Conservation (phyloP, 2,329 filamentous ascomycete genomes). For the Verticillium dahliae region DNA sequence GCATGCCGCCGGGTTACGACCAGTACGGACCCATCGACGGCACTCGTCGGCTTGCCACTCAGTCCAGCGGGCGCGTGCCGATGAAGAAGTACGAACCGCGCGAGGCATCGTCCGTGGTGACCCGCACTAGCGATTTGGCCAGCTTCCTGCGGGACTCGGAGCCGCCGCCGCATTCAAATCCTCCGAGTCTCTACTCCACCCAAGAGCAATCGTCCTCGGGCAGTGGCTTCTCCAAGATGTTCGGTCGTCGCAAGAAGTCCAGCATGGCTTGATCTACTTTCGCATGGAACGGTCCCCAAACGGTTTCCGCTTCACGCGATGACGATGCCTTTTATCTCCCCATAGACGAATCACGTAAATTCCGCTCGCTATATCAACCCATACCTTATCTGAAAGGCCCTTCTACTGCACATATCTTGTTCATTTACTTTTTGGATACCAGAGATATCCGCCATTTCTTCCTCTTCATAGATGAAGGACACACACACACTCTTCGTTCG, state of each 20-base stretch:
- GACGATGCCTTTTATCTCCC: not conserved
- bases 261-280: conserved; percentile 17
- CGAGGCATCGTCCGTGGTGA: conserved; percentile 36
- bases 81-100: conserved; percentile 55
- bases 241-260: conserved; percentile 43
- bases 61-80: conserved; percentile 32
- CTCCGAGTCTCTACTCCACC: conserved; percentile 15
- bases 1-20: conserved; percentile 33
- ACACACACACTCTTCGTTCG: not conserved
- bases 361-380: not conserved
- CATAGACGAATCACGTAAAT: not conserved
- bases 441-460: not conserved
- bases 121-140: conserved; percentile 61
- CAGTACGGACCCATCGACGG: conserved; percentile 27
- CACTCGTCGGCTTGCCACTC: conserved; percentile 7
- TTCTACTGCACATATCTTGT: not conserved
- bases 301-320: not conserved
- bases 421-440: not conserved
- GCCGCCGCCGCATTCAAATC: conserved; percentile 42
- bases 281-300: not conserved
- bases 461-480: not conserved
- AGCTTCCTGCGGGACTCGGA: conserved; percentile 65
- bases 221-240: conserved; percentile 39
- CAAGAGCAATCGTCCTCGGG: conserved; percentile 18
- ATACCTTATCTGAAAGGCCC: not conserved